Evolutionary conservation across 805 yeast genomes (phyloP).

Genomic region (Candida verbasci): DNA sequence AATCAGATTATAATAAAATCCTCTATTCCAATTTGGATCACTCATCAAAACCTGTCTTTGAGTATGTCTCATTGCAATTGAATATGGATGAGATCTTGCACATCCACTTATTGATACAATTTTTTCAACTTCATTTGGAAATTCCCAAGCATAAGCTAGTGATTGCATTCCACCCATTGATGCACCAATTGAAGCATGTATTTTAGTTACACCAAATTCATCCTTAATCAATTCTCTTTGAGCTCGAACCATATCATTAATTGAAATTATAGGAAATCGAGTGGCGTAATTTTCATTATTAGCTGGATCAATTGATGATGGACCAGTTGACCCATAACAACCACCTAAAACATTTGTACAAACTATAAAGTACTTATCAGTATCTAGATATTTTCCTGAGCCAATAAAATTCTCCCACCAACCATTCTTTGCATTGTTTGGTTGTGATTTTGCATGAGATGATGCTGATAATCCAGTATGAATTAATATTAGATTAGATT

Average conservation of each 20-base stretch:
- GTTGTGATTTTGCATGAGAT: conserved; percentile 85
- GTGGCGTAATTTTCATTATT: conserved; percentile 71
- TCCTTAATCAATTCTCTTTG: conserved; percentile 66
- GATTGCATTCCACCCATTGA: conserved; percentile 99
- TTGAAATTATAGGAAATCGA: conserved; percentile 77
- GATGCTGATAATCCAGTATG: conserved; percentile 94
- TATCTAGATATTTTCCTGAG: conserved; percentile 73
- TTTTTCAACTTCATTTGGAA: conserved; percentile 68
- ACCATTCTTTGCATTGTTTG: conserved; percentile 64
- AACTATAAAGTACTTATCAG: conserved; percentile 73
- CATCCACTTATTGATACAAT: conserved; percentile 85
- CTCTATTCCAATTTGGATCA: conserved; percentile 93
- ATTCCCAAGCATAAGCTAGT: conserved; percentile 80
- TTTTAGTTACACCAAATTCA: conserved; percentile 56
- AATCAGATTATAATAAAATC: conserved; percentile 70
- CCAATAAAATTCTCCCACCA: conserved; percentile 98
- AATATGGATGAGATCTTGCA: conserved; percentile 90
- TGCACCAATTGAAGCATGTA: conserved; percentile 81
- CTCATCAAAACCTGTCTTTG: conserved; percentile 93
- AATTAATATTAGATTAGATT: conserved; percentile 69
- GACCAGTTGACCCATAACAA: conserved; percentile 94
- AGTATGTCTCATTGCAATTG: conserved; percentile 89
- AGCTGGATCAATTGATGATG: conserved; percentile 73
- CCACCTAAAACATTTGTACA: conserved; percentile 94
- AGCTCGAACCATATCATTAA: conserved; percentile 88